Base-by-base conservation (phyloP, 2,329 filamentous ascomycete species). In the Alternaria atra region DNA sequence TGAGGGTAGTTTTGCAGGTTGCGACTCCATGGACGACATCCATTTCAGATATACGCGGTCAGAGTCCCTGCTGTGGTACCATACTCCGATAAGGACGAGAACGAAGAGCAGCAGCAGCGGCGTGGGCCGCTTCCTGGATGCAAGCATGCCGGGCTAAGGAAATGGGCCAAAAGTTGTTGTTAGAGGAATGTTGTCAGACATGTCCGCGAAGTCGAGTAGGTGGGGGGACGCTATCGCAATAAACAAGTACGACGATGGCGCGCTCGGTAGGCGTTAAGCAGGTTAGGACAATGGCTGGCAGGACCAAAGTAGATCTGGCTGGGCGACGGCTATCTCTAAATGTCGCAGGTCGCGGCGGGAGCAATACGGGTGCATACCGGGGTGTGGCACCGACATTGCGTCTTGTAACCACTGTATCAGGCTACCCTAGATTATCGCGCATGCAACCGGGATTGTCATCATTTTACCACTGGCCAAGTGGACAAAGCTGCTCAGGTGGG, bases 21-120 rank as follows among this genome's bases (percentile, higher is more conserved):
- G 67, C 37, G 66, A 60, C 54, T 70, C 68, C 39, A 72, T 57
- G 5, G 73, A 73, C 13, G 68, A 64, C 23, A 71, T 56, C 71
- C 74, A 74, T 40, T 72, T 69, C 42, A 69, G 35, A 62, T 77
- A 76, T 54, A 75, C 65, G 63, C 61, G 68, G 61, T 73, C 64
- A 46, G 70, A 63, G 63, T 72, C 52, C 56, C 61, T 66, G 52
- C 60, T 69, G 64, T 72, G 72, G 66, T 73, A 73, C 67, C 71
- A 67, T 62, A 74, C 43, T 61, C 73, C 47, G 54, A 74, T 42
- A 54, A 77, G 52, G 54, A 72, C 39, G 61, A 77, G 52, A 6
- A 67, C 62, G 57, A 73, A 35, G 60, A 64, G 63, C 30, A 72
- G 60, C 34, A 77, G 68, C 64, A 79, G 60, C 53, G 72, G 71